Percentiles rank a stretch among this genome's conserved stretches.
Evolutionary conservation across 495 filamentous ascomycete species (phyloP).

Genomic region (Daldinia decipiens): DNA sequence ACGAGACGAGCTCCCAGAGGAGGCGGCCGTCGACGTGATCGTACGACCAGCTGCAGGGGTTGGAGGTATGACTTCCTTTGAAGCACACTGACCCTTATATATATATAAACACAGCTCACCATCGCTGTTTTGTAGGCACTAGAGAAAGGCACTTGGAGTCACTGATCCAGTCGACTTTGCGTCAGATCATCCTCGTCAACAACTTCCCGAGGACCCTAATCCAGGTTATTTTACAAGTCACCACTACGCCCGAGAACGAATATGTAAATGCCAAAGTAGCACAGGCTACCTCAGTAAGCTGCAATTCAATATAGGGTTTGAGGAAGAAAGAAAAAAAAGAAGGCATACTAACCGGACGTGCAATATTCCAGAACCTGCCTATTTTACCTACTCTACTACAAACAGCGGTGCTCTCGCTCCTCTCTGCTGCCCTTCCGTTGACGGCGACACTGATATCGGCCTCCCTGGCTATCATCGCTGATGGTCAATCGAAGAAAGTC

Average conservation of each 20-base stretch:
- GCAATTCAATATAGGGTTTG: neutral
- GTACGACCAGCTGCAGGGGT: constrained; percentile 86
- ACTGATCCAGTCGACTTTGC: constrained; percentile 71
- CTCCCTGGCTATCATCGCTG: constrained; percentile 66
- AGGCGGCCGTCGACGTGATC: constrained; percentile 89
- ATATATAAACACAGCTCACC: constrained; percentile 55
- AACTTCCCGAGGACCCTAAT: constrained; percentile 75
- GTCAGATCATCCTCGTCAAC: constrained; percentile 73
- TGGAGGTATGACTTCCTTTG: constrained; percentile 69
- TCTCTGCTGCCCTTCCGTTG: constrained; percentile 80
- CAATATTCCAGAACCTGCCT: constrained; percentile 68
- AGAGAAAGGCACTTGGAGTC: constrained; percentile 78
- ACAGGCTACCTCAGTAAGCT: constrained; percentile 60
- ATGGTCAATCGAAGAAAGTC: constrained; percentile 56
- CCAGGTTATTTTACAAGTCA: constrained; percentile 73
- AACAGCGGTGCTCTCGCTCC: constrained; percentile 74
- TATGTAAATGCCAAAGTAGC: constrained; percentile 61
- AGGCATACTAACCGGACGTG: constrained; percentile 34
- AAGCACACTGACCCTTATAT: constrained; percentile 47
- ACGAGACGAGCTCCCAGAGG: constrained; percentile 87
- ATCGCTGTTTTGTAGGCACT: constrained; percentile 63
- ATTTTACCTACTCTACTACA: constrained; percentile 81
- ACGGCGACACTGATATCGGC: constrained; percentile 73
- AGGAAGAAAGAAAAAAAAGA: neutral
- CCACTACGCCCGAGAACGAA: constrained; percentile 65